Base-by-base conservation (phyloP, 371 early-diverging fungal genomes). In the Entomophthora muscae region DNA sequence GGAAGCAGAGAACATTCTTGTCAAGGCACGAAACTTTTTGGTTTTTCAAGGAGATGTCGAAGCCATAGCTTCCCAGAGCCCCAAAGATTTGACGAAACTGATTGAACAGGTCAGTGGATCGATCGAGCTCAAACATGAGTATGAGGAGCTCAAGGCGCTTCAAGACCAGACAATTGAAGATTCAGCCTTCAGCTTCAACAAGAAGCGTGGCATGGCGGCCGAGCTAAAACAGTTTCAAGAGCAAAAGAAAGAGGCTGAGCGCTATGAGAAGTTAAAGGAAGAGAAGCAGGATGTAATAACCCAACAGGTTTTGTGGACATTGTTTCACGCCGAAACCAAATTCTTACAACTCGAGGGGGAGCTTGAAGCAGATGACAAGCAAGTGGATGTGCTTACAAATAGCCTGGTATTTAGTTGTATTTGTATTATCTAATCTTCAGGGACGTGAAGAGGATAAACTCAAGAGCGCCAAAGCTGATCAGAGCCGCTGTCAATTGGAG, bases 31-130 rank as follows among this genome's bases (percentile, higher is more conserved):
- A 64, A 99, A 98, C 76, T 99, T 98, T 76, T 75, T 99, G 58
- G 99, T 99, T 7, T 99, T 98, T 70, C 99, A 99, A 77, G 84
- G 98, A 27, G 98, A 98, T 76, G 91, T 99, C 2, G 95, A 97
- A 68, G 84, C 91, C 2, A 84, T 98, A n/a, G 95, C 98, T 2
- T 84, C 91, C 24, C 98, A 98, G 74, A 85, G 89, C 24, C 88
- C 98, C 1, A 90, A 85, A 66, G 98, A 98, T 53, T 78, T 99
- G 65, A 91, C 98, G 1, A 76, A 78, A 10, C 72, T 98, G 32
- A 89, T 99, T 67, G 99, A 99, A 71, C 88, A 92, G 67, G 89
- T 99, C 66, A 91, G 93, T 68, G 98, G 95, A 2, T 96, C 96
- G 0, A 72, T 85, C 57, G 95, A 95, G 63, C 81, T 85, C 56